Percentiles rank a stretch among this genome's conserved stretches.
phyloP scores from a whole-genome alignment of 2,329 filamentous ascomycete species.

The Epichloe aotearoae region DNA sequence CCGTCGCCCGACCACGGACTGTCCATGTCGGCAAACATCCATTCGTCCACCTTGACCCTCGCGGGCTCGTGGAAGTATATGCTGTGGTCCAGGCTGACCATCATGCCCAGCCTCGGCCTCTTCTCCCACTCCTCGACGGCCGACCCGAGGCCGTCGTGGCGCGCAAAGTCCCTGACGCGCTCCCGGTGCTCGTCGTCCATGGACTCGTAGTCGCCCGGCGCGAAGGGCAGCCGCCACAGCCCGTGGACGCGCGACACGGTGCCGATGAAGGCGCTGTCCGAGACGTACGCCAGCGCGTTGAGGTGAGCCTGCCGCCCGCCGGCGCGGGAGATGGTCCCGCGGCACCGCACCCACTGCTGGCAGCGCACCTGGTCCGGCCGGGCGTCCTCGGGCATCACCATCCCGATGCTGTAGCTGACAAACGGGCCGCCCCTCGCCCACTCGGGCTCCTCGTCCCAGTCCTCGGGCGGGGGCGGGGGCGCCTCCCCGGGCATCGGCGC shows the following conservation, averaged over 20 bases:
- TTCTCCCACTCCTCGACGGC: slow-evolving; percentile 33
- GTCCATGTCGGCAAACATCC: slow-evolving; percentile 71
- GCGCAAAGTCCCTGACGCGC: slow-evolving; percentile 20
- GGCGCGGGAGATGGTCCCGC: slow-evolving; percentile 57
- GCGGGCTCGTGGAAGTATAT: slow-evolving; percentile 55
- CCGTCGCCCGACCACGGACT: slow-evolving; percentile 71
- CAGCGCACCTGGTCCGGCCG: slow-evolving; percentile 53
- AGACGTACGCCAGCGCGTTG: slow-evolving; percentile 83
- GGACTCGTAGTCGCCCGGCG: slow-evolving; percentile 38
- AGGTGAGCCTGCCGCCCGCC: slow-evolving; percentile 74
- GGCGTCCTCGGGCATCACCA: slow-evolving; percentile 16
- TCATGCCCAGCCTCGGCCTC: slow-evolving; percentile 61
- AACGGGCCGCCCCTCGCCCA: slow-evolving; percentile 39
- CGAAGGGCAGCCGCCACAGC: slow-evolving; percentile 57
- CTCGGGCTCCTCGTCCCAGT: slow-evolving; percentile 31
- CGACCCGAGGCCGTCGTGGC: slow-evolving; percentile 26
- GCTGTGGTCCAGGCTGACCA: slow-evolving; percentile 67
- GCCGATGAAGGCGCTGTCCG: slow-evolving; percentile 85
- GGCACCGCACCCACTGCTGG: slow-evolving; percentile 60
- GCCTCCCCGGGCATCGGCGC: slow-evolving; percentile 39
- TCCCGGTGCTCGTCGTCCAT: slow-evolving; percentile 28
- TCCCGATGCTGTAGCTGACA: slow-evolving; percentile 29
- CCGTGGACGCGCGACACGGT: slow-evolving; percentile 72
- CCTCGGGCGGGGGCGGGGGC: slow-evolving; percentile 23
- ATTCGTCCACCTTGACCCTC: slow-evolving; percentile 50